These are phyloP conservation scores for Vitis labrusca DNA, from an alignment of 164 flowering plant species.

Conservation along the genomic window DNA sequence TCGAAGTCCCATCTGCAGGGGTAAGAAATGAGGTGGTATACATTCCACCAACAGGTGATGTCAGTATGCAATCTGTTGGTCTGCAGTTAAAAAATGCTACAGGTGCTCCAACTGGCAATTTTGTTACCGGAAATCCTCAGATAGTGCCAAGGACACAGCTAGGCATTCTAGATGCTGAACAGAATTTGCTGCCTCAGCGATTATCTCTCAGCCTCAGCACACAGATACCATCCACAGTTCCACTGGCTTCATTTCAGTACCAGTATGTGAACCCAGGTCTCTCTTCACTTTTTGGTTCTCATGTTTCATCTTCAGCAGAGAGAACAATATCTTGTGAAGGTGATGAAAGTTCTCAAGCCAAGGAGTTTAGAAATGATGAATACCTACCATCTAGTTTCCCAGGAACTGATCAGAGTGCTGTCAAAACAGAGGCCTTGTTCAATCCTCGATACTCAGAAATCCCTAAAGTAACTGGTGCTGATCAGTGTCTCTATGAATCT, in stretches of 20 bases:
- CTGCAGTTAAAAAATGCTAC: slow-evolving; percentile 22
- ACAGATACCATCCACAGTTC: slow-evolving; percentile 44
- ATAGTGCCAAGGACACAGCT: slow-evolving; percentile 31
- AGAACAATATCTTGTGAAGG: slow-evolving; percentile 31
- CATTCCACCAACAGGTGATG: slow-evolving; percentile 26
- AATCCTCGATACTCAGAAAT: slow-evolving; percentile 23
- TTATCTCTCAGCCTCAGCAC: slow-evolving; percentile 75
- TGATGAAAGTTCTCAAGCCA: slow-evolving; percentile 27
- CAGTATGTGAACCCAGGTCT: slow-evolving; percentile 37
- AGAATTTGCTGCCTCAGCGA: slow-evolving; percentile 49
- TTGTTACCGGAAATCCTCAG: slow-evolving; percentile 33
- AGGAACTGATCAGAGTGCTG: slow-evolving; percentile 26
- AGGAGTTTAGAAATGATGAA: slow-evolving; percentile 30
- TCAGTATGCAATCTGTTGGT: slow-evolving; percentile 23
- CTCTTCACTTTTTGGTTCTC: slow-evolving; percentile 31
- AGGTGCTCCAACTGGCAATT: slow-evolving; percentile 22
- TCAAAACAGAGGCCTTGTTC: slow-evolving; percentile 30
- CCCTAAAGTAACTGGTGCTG: slow-evolving; percentile 26
- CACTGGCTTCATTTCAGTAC: slow-evolving; percentile 39
- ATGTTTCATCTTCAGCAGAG: slow-evolving; percentile 36
- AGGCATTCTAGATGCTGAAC: slow-evolving; percentile 39
- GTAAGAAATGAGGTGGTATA: slow-evolving; percentile 32
- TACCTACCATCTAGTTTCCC: slow-evolving; percentile 29
- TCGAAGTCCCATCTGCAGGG: slow-evolving; percentile 15
- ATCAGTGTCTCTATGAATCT: slow-evolving; percentile 29